Conservation (phyloP, 495 filamentous ascomycete species). For the Neurospora sublineolata region DNA sequence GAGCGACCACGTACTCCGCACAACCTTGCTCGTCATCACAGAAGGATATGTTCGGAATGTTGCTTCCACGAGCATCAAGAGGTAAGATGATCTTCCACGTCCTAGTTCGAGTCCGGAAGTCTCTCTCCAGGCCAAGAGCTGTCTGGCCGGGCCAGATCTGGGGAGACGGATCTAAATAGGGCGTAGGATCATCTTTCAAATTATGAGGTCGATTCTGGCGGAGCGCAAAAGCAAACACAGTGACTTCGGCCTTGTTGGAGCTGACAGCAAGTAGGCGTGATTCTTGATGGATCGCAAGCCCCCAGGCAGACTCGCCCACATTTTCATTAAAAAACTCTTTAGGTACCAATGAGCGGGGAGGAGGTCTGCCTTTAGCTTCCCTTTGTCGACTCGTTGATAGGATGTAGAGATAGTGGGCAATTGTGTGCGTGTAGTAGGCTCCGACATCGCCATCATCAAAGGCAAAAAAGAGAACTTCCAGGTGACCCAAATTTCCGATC, state of each 20-base stretch:
- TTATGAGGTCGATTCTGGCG: slow-evolving; percentile 19
- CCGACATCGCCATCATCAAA: slow-evolving; percentile 87
- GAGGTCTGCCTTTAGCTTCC: background rate
- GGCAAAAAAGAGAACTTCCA: slow-evolving; percentile 65
- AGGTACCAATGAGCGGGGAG: slow-evolving; percentile 1
- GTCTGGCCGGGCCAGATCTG: slow-evolving; percentile 6
- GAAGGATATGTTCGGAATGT: slow-evolving; percentile 75
- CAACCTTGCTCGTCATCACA: slow-evolving; percentile 51
- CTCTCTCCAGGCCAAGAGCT: slow-evolving; percentile 15
- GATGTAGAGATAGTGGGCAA: slow-evolving; percentile 23
- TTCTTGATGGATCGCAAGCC: slow-evolving; percentile 69
- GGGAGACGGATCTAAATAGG: slow-evolving; percentile 7
- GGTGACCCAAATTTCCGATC: slow-evolving; percentile 64
- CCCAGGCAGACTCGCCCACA: slow-evolving; percentile 76
- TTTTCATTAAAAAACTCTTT: slow-evolving; percentile 60
- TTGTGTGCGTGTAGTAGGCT: slow-evolving; percentile 55
- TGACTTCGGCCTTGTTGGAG: slow-evolving; percentile 56
- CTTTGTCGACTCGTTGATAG: background rate
- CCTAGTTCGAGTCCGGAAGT: slow-evolving; percentile 22
- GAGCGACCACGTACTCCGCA: slow-evolving; percentile 55
- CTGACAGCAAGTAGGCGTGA: slow-evolving; percentile 72
- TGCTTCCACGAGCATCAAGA: slow-evolving; percentile 28
- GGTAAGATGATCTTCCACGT: slow-evolving; percentile 32
- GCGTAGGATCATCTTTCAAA: background rate
- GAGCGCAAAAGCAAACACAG: slow-evolving; percentile 65